Conservation (phyloP, 768 basidiomycete species). For the Jaapia argillacea region DNA sequence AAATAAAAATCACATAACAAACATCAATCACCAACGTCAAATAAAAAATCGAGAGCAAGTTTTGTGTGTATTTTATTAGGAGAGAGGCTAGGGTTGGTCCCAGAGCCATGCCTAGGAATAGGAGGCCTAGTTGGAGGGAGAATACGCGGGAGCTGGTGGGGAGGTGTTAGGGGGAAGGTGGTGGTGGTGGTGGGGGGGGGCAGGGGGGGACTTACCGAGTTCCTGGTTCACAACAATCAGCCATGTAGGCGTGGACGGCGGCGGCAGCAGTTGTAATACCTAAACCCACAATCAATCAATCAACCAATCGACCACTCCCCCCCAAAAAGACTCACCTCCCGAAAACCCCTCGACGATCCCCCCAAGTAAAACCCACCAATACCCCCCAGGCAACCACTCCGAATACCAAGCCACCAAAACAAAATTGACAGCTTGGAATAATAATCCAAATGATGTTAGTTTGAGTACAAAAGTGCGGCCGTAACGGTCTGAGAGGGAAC, state of each 20-base stretch:
- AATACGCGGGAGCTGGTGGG: conserved; percentile 46
- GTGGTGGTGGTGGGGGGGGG: too few relatives aligned
- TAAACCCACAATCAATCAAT: too few relatives aligned
- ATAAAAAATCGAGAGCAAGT: conserved; percentile 63
- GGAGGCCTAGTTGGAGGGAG: conserved; percentile 54
- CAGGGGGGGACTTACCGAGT: too few relatives aligned
- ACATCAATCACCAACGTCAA: conserved; percentile 40
- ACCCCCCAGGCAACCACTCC: conserved; percentile 62
- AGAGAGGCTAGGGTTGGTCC: conserved; percentile 69
- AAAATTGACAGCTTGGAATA: conserved; percentile 56
- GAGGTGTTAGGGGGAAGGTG: conserved; percentile 40
- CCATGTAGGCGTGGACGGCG: conserved; percentile 53
- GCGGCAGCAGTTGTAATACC: conserved; percentile 42
- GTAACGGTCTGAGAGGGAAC: conserved; percentile 69
- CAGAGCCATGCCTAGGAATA: conserved; percentile 65
- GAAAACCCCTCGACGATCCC: conserved; percentile 57
- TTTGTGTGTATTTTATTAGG: conserved; percentile 46
- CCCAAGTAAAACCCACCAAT: conserved; percentile 66
- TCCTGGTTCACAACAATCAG: too few relatives aligned
- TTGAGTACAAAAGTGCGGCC: conserved; percentile 62
- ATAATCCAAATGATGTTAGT: conserved; percentile 47
- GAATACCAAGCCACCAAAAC: conserved; percentile 54
- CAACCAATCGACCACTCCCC: too few relatives aligned
- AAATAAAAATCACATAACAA: conserved; percentile 36
- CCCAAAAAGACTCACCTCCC: conserved; percentile 48